These are phyloP conservation scores for Carnegiea gigantea DNA, from an alignment of 179 eudicot species.

Conservation along the genomic window DNA sequence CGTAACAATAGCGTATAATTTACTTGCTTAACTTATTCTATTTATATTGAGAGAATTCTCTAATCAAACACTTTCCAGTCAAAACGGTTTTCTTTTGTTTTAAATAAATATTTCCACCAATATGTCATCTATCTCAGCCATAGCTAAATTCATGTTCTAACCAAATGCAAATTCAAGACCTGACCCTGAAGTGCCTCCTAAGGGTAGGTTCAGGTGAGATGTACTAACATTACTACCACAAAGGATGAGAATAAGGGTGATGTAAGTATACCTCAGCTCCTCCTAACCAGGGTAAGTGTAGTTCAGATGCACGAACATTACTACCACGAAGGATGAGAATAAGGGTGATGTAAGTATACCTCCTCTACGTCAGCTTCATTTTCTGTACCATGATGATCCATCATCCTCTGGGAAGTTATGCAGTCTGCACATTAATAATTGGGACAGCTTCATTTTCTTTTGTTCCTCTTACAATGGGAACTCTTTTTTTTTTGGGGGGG, in stretches of 20 bases:
- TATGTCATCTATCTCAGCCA: not conserved
- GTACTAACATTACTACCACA: not conserved
- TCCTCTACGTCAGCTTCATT: slow-evolving; percentile 50
- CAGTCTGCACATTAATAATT: not conserved
- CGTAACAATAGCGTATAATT: not conserved
- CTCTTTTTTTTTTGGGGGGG: no score
- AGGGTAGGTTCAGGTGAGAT: not conserved
- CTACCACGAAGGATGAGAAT: not conserved
- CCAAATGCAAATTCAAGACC: not conserved
- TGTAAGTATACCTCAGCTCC: not conserved
- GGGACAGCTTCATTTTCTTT: not conserved
- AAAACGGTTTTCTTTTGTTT: no score
- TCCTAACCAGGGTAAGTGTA: not conserved
- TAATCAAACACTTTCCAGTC: not conserved
- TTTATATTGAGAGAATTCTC: not conserved
- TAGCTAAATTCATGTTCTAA: not conserved
- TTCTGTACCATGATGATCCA: slow-evolving; percentile 31
- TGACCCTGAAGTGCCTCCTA: not conserved
- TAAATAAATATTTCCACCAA: no score
- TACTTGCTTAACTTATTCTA: not conserved
- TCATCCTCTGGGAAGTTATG: slow-evolving; percentile 9
- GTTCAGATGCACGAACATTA: not conserved
- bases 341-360: slow-evolving; percentile 32
- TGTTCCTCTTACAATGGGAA: no score
- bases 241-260: no score